These are phyloP conservation scores for Omphalotus olearius DNA, from an alignment of 1,284 basidiomycete genomes.

Conservation along the genomic window DNA sequence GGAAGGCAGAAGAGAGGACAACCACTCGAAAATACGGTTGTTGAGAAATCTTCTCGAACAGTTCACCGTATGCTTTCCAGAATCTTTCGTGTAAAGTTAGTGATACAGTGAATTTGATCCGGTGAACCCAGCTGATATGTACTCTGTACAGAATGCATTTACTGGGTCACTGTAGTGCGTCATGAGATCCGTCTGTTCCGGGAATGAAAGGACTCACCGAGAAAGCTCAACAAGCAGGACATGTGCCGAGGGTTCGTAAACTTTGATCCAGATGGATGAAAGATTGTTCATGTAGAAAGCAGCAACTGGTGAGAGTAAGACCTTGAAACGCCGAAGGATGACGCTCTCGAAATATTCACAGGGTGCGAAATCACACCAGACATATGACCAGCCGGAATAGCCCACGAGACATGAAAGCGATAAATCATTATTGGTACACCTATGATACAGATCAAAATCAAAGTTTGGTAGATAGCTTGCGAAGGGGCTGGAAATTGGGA, in stretches of 20 bases:
- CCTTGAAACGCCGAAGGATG: no score
- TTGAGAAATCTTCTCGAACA: slow-evolving; percentile 54
- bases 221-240: slow-evolving; percentile 53
- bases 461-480: not conserved
- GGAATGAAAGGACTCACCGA: slow-evolving; percentile 30
- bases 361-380: no score
- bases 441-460: not conserved
- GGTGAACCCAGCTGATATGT: slow-evolving; percentile 1
- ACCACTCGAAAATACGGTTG: slow-evolving; percentile 60
- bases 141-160: slow-evolving; percentile 72
- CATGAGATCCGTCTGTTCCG: not conserved
- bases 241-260: slow-evolving; percentile 48
- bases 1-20: slow-evolving; percentile 66
- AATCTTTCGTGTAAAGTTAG: slow-evolving; percentile 39
- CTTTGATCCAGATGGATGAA: slow-evolving; percentile 43
- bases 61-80: slow-evolving; percentile 65
- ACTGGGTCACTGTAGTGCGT: slow-evolving; percentile 52
- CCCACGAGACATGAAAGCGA: no score
- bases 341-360: no score
- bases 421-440: no score
- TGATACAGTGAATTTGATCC: slow-evolving; percentile 1
- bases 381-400: no score
- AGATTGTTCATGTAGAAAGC: not conserved
- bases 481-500: slow-evolving; percentile 23
- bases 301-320: not conserved